These are phyloP conservation scores for Hygrophila difformis DNA, from an alignment of 257 asterid genomes.

Conservation along the genomic window DNA sequence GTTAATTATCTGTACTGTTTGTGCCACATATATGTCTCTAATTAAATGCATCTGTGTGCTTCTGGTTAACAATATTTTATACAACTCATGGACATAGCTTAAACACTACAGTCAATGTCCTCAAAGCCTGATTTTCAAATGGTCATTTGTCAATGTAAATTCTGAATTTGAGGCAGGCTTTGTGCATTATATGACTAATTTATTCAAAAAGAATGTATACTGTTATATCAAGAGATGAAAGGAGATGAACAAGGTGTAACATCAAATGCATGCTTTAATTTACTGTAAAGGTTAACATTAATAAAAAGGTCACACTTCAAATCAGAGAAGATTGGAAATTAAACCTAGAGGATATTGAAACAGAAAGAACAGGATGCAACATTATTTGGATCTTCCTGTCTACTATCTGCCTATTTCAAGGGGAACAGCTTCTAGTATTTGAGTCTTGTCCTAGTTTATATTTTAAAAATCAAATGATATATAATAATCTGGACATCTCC, in stretches of 20 bases:
- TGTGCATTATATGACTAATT: not conserved
- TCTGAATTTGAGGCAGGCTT: slow-evolving; percentile 30
- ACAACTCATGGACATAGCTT: slow-evolving; percentile 18
- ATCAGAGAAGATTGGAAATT: not conserved
- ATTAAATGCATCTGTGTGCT: slow-evolving; percentile 2
- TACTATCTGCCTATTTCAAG: too few relatives aligned
- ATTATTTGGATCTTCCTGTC: too few relatives aligned
- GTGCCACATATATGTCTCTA: not conserved
- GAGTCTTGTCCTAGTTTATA: too few relatives aligned
- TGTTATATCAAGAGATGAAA: slow-evolving; percentile 21
- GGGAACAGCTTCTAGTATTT: too few relatives aligned
- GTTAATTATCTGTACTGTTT: not conserved
- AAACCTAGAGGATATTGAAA: too few relatives aligned
- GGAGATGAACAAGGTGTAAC: slow-evolving; percentile 11
- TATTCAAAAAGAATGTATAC: not conserved
- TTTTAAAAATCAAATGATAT: too few relatives aligned
- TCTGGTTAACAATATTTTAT: slow-evolving; percentile 5
- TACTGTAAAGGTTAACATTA: not conserved
- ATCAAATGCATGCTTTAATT: not conserved
- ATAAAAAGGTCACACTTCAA: slow-evolving; percentile 19
- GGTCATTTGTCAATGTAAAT: slow-evolving; percentile 16
- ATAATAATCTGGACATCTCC: too few relatives aligned
- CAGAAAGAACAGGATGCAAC: too few relatives aligned
- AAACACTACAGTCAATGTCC: slow-evolving; percentile 22
- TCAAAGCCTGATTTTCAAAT: not conserved